These are phyloP conservation scores for Ceratobasidium theobromae DNA, from an alignment of 1,284 basidiomycete genomes.

Conservation along the genomic window DNA sequence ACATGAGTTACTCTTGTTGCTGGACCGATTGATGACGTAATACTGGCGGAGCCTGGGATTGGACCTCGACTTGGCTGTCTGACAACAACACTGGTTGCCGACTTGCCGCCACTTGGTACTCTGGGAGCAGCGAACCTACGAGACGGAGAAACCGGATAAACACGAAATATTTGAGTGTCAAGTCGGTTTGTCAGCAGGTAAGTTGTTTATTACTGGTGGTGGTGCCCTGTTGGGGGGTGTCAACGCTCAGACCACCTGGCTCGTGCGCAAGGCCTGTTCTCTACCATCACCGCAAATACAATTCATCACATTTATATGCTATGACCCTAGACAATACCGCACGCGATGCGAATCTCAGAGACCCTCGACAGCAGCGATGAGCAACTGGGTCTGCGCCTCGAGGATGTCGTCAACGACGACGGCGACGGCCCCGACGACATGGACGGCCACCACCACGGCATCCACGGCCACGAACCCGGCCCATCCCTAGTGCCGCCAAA, in stretches of 20 bases:
- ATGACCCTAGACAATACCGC: not conserved
- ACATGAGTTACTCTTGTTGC: not conserved
- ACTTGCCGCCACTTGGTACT: not conserved
- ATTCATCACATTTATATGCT: not conserved
- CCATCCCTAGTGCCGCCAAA: not conserved
- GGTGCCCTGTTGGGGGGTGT: slow-evolving; percentile 26
- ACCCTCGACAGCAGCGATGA: slow-evolving; percentile 15
- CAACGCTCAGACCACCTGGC: slow-evolving; percentile 28
- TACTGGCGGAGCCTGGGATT: not conserved
- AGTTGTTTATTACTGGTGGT: slow-evolving; percentile 28
- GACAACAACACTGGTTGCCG: slow-evolving; percentile 16
- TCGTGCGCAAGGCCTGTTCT: slow-evolving; percentile 24
- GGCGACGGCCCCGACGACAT: slow-evolving; percentile 28
- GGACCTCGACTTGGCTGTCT: slow-evolving; percentile 11
- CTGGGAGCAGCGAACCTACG: not conserved
- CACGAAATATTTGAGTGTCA: not conserved
- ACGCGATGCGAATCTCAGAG: slow-evolving; percentile 18
- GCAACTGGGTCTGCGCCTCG: slow-evolving; percentile 19
- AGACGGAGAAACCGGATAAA: not conserved
- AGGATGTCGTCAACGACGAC: slow-evolving; percentile 33
- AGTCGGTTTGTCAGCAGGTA: slow-evolving; percentile 28
- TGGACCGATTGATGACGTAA: slow-evolving; percentile 17
- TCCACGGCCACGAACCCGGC: not conserved
- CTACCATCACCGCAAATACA: slow-evolving; percentile 2
- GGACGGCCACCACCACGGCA: slow-evolving; percentile 3